Base-by-base conservation (phyloP, 352 stramenopile species). In the Globisporangium orthogonon region DNA sequence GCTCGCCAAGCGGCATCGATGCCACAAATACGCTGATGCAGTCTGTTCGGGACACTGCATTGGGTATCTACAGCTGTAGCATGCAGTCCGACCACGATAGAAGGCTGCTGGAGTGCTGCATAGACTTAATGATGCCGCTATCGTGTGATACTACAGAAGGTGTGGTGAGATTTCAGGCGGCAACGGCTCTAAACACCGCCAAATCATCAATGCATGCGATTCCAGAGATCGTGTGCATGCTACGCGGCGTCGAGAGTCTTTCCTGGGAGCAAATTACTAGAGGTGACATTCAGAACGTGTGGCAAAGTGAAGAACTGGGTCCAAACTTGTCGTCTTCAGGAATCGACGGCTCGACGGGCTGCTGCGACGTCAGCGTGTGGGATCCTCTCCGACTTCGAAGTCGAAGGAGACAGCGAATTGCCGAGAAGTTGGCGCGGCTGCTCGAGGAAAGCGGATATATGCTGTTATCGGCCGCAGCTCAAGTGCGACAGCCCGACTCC, bases 51-150 rank as follows among this genome's bases (percentile, higher is more conserved):
- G 59, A 54, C 1, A 46, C 69, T 7, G 68, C 73, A 40, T 39
- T 31, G n/a, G 70, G 56, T 33, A 57, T 74, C 7, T 85, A 85
- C 37, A 50, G 40, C 0, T 59, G 68, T 1, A 66, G 50, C 10
- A 4, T 85, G 35, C 30, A 29, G 35, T 35, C 52, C 7, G 29
- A 23, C 0, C 46, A 71, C 17, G 72, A 78, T 30, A 50, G 61
- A 23, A 9, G 46, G 14, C 54, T 81, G 10, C 49, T 78, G n/a
- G 15, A 58, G 31, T 69, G 43, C 28, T 78, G 68, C 17, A 31
- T 75, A 5, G 53, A 71, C 10, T 15, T 69, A 39, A 14, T 73
- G 2, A 18, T 71, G 9, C 14, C 41, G 6, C 29, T 4, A 13
- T 43, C 14, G 18, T 33, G 41, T 51, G 15, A 50, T 1, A 17